These are phyloP conservation scores for Starmerella lactis-condensi DNA, from an alignment of 805 yeast species.

Conservation along the genomic window DNA sequence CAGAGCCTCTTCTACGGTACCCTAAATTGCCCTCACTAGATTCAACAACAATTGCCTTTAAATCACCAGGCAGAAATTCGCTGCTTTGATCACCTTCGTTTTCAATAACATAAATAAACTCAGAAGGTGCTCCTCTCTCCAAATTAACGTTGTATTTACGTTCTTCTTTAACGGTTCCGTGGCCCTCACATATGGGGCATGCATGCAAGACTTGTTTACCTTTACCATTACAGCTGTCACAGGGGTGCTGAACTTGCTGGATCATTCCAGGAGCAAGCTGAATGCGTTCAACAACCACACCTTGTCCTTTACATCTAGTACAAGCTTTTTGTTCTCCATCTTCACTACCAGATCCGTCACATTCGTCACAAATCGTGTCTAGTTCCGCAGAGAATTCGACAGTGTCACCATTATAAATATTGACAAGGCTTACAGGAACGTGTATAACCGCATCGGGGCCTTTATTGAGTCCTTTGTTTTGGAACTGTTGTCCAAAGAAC, in stretches of 20 bases:
- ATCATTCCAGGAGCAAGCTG: constrained; percentile 83
- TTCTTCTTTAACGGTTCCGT: constrained; percentile 36
- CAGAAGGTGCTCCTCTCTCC: constrained; percentile 52
- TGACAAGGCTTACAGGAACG: constrained; percentile 39
- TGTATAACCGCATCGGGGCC: constrained; percentile 47
- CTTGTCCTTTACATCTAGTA: constrained; percentile 54
- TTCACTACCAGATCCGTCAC: constrained; percentile 71
- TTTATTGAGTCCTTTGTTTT: constrained; percentile 21
- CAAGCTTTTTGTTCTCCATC: constrained; percentile 59
- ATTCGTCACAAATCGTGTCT: constrained; percentile 56
- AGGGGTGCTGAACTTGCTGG: constrained; percentile 61
- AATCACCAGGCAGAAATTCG: constrained; percentile 65
- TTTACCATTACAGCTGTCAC: constrained; percentile 64
- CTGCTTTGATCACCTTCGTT: constrained; percentile 80
- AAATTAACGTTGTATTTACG: constrained; percentile 45
- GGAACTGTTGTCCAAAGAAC: constrained; percentile 32
- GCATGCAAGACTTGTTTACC: constrained; percentile 48
- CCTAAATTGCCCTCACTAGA: constrained; percentile 43
- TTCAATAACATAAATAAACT: constrained; percentile 35
- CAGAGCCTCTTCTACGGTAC: constrained; percentile 57
- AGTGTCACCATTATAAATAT: constrained; percentile 52
- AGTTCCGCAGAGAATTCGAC: constrained; percentile 43
- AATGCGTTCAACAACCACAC: constrained; percentile 42
- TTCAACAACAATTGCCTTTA: constrained; percentile 46
- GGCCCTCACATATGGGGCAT: constrained; percentile 57